Base-by-base conservation (phyloP, 306 rosid genomes). In the Castanopsis chinensis region DNA sequence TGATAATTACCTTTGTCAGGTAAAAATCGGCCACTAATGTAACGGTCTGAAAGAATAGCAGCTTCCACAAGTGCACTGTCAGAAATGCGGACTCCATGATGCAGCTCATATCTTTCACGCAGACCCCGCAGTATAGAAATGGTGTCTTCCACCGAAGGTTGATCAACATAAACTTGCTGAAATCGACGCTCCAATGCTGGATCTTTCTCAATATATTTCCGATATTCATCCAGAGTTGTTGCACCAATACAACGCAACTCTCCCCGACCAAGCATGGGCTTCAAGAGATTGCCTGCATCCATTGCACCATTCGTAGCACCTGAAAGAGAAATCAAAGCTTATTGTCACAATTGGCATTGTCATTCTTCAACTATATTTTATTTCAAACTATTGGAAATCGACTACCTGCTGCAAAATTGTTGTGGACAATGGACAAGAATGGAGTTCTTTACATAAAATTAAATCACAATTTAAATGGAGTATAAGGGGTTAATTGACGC, bases 261-360 rank as follows among this genome's bases (percentile, higher is more conserved):
- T 49, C 99, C 99, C 56, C 99, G 92, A 74, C 99, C 99, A 83
- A 95, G 99, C 99, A 95, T 95, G 65, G 99, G 99, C 88, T 95
- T 95, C 82, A 95, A 90, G 71, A 95, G 98, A 82, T 95, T 95
- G 61, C 99, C 99, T 68, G 99, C 99, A 83, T 95, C 99, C 99
- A 95, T 89, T 52, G 99, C 98, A 81, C 99, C 99, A 78, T 87
- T 93, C 11, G 97, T 93, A 77, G 99, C 99, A 86, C 99, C 99
- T 95, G 83, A 74, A 74, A 69, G 67, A 73, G 64, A 85, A 60
- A 67, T 71, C 51, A 76, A 71, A 71, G 69, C 74, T 71, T 71
- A 74, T 5, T 20, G 53, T 72, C 69, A 54, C 79, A 72, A 60
- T 14, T 69, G 80, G 64, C 72, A 59, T 37, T 43, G 35, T 54